Evolutionary conservation across 805 yeast species (phyloP), one percentile per base, ranked within the genome.

Genomic region (Kazachstania psychrophila): DNA sequence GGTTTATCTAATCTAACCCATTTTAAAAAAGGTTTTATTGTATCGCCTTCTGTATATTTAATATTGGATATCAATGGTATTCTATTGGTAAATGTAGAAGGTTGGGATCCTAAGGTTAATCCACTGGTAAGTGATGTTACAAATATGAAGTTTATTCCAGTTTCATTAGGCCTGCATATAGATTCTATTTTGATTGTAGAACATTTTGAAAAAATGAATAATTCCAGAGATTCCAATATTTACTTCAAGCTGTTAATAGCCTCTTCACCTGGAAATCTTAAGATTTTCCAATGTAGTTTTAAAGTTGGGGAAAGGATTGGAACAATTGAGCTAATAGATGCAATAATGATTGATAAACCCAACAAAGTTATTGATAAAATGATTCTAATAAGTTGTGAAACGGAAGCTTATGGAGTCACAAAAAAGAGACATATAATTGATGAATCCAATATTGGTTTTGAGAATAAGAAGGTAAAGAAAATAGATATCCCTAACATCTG

Each of bases 41-140:
- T 54, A n/a, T 43, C 51, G 7, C 48, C 47, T n/a, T 32, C 42
- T 2, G 35, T 51, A 3, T 43, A 46, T 29, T 28, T 51, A 33
- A 45, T 52, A 17, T 23, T 53, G 11, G 57, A 52, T 29, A 36
- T 41, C 5, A 34, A 40, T 26, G 61, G 60, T 5, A 32, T 54
- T 12, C 19, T 54, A n/a, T 30, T 54, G 14, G 32, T 51, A 8
- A 44, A 54, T 37, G 38, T 48, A 12, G 37, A 38, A 9, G 26
- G 39, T 4, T 26, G 51, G n/a, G 15, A 36, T 8, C 42, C 47
- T 33, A 13, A 33, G 2, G 27, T 31, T n/a, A 34, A 38, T 29
- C 16, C 40, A 11, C n/a, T 37, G 5, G 31, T 32, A 16, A 43
- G 37, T 28, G 20, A 35, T 18, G 26, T 30, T 12, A 23, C 34